Evolutionary conservation across 768 basidiomycete species (phyloP).

Genomic region (Gyrodon lividus): DNA sequence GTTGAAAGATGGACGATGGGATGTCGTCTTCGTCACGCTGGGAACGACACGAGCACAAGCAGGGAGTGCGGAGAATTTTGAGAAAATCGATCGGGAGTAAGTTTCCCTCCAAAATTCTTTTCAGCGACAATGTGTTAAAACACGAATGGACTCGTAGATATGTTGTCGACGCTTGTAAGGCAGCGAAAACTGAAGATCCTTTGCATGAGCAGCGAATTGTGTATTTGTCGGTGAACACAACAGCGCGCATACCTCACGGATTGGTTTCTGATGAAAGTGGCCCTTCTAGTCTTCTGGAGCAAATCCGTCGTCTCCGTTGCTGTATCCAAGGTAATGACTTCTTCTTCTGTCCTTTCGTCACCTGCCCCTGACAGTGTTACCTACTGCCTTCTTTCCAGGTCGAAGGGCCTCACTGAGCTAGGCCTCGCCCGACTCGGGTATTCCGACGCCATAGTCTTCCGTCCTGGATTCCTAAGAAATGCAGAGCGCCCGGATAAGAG

Average conservation of each 20-base stretch:
- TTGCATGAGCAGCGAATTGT: conserved; percentile 55
- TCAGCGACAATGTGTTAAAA: neutral
- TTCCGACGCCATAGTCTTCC: conserved; percentile 65
- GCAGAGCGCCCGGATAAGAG: conserved; percentile 44
- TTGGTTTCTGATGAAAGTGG: neutral
- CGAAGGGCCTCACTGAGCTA: conserved; percentile 74
- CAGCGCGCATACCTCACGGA: too few relatives aligned
- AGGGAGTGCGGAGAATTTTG: conserved; percentile 64
- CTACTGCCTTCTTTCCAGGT: conserved; percentile 38
- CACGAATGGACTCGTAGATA: conserved; percentile 42
- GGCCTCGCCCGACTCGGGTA: conserved; percentile 69
- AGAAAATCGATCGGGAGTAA: conserved; percentile 76
- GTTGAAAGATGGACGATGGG: conserved; percentile 60
- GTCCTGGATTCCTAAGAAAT: conserved; percentile 55
- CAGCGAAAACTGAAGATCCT: conserved; percentile 52
- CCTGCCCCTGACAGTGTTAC: neutral
- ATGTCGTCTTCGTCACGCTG: conserved; percentile 73
- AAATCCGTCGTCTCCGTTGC: conserved; percentile 44
- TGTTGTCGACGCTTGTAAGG: conserved; percentile 70
- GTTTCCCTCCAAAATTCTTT: conserved; percentile 15
- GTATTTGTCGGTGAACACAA: conserved; percentile 60
- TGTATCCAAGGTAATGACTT: conserved; percentile 48
- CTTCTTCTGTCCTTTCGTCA: neutral
- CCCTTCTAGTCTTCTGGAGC: conserved; percentile 46
- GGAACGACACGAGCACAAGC: conserved; percentile 64